These are phyloP conservation scores for Arthrinium phaeospermum DNA, from an alignment of 2,329 filamentous ascomycete species.

Conservation along the genomic window DNA sequence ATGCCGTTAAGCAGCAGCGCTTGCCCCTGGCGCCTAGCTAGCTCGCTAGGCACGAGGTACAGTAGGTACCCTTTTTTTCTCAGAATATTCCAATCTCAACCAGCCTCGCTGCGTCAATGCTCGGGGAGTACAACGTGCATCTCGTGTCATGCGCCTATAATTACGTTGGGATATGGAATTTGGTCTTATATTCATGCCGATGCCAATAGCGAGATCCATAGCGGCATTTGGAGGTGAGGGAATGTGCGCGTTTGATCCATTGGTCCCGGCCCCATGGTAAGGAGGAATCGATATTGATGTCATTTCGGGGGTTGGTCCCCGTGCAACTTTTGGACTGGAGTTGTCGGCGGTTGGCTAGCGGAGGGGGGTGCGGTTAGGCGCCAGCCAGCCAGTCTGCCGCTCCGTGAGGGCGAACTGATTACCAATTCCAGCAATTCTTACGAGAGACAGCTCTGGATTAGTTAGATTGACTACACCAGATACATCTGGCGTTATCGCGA, in stretches of 20 bases:
- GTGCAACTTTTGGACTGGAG: not conserved
- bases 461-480: not conserved
- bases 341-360: not conserved
- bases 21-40: not conserved
- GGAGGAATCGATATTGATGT: conserved; percentile 10
- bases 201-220: not conserved
- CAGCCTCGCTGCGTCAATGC: not conserved
- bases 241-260: not conserved
- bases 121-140: not conserved
- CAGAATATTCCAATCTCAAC: not conserved
- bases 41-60: not conserved
- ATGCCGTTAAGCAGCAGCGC: not conserved
- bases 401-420: not conserved
- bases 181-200: not conserved
- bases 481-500: not conserved
- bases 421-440: not conserved
- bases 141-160: not conserved
- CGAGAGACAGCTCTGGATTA: not conserved
- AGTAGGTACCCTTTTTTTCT: not conserved
- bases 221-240: not conserved
- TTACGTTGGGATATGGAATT: not conserved
- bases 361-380: not conserved
- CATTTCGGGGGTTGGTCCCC: not conserved
- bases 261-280: not conserved
- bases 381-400: not conserved